Conservation (phyloP, 2,329 filamentous ascomycete genomes). For the Xylogone sp. region DNA sequence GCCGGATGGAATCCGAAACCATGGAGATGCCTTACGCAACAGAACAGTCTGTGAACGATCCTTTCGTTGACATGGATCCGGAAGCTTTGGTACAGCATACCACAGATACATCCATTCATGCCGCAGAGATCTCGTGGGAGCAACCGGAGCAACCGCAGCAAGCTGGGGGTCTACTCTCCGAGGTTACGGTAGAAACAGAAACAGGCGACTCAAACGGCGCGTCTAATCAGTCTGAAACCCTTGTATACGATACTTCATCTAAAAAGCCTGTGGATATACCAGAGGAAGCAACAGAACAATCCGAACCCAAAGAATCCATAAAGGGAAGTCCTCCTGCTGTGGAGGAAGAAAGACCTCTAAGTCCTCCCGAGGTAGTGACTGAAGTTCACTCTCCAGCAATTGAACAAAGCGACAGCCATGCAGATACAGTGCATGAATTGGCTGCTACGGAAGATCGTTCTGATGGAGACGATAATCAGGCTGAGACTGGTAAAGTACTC, state of each 20-base stretch:
- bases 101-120: slow-evolving; percentile 1
- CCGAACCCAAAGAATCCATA: background rate
- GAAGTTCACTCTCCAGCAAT: background rate
- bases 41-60: background rate
- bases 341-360: background rate
- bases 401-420: background rate
- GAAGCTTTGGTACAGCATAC: background rate
- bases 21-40: slow-evolving; percentile 7
- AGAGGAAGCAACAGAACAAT: background rate
- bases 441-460: background rate
- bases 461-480: background rate
- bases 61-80: slow-evolving; percentile 3
- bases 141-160: slow-evolving; percentile 1
- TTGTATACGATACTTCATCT: background rate
- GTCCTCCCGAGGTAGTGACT: background rate
- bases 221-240: background rate
- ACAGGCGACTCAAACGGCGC: background rate
- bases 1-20: slow-evolving; percentile 16
- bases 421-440: background rate
- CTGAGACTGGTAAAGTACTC: background rate
- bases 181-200: background rate
- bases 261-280: background rate
- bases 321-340: background rate
- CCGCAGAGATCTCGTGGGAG: slow-evolving; percentile 2
- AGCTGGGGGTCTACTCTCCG: background rate